Conservation (phyloP, 2,329 filamentous ascomycete species). For the Sarocladium kiliense region DNA sequence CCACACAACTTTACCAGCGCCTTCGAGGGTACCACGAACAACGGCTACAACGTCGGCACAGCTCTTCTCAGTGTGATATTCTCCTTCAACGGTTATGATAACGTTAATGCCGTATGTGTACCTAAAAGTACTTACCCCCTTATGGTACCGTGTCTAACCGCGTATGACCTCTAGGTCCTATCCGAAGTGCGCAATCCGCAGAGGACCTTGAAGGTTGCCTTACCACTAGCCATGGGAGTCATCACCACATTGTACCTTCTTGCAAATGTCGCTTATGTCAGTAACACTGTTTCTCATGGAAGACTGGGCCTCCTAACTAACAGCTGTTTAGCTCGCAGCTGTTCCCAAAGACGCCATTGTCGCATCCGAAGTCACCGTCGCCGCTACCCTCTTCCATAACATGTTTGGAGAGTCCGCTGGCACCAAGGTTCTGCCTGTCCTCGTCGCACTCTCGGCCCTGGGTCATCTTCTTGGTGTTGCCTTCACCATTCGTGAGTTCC, state of each 20-base stretch:
- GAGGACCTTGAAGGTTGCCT: background rate
- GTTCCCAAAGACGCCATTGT: background rate
- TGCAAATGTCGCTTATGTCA: slow-evolving; percentile 3
- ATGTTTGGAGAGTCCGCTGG: background rate
- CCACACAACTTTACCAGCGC: slow-evolving; percentile 1
- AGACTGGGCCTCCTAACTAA: too few species aligned
- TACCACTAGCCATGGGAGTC: background rate
- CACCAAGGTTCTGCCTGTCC: background rate
- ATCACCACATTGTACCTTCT: background rate
- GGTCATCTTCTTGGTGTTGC: background rate
- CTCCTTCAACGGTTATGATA: background rate
- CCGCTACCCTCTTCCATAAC: background rate
- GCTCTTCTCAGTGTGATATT: background rate
- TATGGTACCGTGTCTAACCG: too few species aligned
- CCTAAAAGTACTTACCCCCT: too few species aligned
- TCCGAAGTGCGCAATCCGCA: background rate
- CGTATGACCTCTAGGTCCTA: too few species aligned
- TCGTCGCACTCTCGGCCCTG: background rate
- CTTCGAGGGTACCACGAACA: background rate
- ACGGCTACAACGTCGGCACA: slow-evolving; percentile 2
- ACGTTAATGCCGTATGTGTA: background rate
- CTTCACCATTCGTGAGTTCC: background rate
- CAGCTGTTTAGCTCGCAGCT: background rate
- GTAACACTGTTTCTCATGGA: background rate
- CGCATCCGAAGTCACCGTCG: background rate